These are phyloP conservation scores for Fusarium sp. DNA, from an alignment of 2,329 filamentous ascomycete genomes.

Conservation along the genomic window DNA sequence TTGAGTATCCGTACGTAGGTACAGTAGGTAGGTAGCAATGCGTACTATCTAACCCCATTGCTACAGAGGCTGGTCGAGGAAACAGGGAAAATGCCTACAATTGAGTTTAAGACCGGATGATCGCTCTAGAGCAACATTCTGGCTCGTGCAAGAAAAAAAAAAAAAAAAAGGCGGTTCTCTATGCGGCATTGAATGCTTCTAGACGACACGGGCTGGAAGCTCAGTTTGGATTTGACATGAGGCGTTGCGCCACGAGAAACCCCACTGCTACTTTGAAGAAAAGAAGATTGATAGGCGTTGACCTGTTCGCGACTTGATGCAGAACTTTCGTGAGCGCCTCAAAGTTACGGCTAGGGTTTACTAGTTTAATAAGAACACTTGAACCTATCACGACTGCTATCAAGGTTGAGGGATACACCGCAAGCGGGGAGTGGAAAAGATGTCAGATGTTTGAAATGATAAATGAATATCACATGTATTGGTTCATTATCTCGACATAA, in stretches of 20 bases:
- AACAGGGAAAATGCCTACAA: constrained; percentile 17
- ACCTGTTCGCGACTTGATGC: constrained; percentile 8
- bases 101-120: constrained; percentile 4
- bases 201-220: constrained; percentile 31
- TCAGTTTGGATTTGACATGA: constrained; percentile 23
- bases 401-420: constrained; percentile 11
- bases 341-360: constrained; percentile 1
- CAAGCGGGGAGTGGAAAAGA: constrained; percentile 8
- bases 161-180: background rate
- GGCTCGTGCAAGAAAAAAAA: background rate
- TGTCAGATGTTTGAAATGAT: constrained; percentile 3
- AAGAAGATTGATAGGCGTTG: constrained; percentile 6
- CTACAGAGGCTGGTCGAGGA: constrained; percentile 17
- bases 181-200: constrained; percentile 16
- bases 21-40: constrained; percentile 4
- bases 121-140: background rate
- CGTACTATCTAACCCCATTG: background rate
- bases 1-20: background rate
- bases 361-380: background rate
- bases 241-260: constrained; percentile 13
- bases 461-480: constrained; percentile 2
- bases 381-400: constrained; percentile 25
- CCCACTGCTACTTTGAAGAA: constrained; percentile 19
- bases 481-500: constrained; percentile 2
- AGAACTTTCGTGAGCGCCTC: constrained; percentile 12